Evolutionary conservation across 1,284 basidiomycete species (phyloP).

Genomic region (Ustilago cynodontis): DNA sequence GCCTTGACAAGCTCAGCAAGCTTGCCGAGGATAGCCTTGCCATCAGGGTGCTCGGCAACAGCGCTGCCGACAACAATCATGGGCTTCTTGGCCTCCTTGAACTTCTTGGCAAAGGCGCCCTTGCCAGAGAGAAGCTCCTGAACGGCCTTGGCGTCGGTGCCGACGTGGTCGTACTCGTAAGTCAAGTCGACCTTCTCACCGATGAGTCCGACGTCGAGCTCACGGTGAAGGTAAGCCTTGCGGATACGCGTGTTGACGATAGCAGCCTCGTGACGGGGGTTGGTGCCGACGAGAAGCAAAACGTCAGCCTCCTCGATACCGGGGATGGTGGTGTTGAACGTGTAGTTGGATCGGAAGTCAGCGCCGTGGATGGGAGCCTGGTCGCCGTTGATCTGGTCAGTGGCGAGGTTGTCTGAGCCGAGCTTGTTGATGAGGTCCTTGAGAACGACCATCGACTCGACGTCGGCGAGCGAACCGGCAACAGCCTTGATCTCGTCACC

Average conservation of each 20-base stretch:
- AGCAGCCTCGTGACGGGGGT: constrained; percentile 96
- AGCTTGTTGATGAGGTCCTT: constrained; percentile 94
- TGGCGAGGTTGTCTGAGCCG: constrained; percentile 92
- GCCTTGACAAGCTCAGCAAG: constrained; percentile 84
- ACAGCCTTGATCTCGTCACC: constrained; percentile 97
- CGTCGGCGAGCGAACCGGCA: constrained; percentile 91
- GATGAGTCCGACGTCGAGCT: constrained; percentile 87
- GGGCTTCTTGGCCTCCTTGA: constrained; percentile 90
- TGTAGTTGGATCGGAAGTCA: constrained; percentile 94
- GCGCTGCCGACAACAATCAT: constrained; percentile 93
- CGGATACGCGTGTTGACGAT: constrained; percentile 97
- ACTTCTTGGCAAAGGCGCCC: constrained; percentile 88
- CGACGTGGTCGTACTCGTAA: constrained; percentile 93
- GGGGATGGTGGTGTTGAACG: constrained; percentile 95
- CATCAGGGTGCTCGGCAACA: constrained; percentile 87
- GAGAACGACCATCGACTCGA: constrained; percentile 90
- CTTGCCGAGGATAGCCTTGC: constrained; percentile 81
- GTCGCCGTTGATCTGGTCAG: constrained; percentile 81
- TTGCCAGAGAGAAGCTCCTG: constrained; percentile 78
- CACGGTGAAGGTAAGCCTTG: constrained; percentile 89
- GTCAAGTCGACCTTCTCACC: constrained; percentile 92
- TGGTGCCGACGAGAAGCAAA: constrained; percentile 94
- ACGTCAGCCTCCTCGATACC: constrained; percentile 92
- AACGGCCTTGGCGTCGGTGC: constrained; percentile 82
- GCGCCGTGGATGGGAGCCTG: constrained; percentile 80